A percentile compares a stretch with the other conserved stretches of the same genome.
These are phyloP conservation scores for Choiromyces venosus DNA, from an alignment of 495 filamentous ascomycete genomes.

Conservation along the genomic window DNA sequence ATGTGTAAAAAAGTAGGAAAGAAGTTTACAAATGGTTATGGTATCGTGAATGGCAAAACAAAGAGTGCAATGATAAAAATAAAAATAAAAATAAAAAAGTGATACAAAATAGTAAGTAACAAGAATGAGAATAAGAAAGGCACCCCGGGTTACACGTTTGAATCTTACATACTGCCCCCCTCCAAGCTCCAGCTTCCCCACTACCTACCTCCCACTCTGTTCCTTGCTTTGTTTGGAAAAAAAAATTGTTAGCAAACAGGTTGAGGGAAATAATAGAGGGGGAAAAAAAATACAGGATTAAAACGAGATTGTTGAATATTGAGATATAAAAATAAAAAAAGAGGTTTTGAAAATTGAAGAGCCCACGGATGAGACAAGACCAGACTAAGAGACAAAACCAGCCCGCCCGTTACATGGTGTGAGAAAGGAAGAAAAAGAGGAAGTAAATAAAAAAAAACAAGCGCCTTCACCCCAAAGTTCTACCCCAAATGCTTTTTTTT, in stretches of 20 bases:
- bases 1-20: neutral
- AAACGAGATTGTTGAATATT: neutral
- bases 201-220: neutral
- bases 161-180: neutral
- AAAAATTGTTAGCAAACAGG: neutral
- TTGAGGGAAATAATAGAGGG: neutral
- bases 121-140: neutral
- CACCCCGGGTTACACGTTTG: neutral
- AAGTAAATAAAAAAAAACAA: neutral
- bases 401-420: neutral
- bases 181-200: too few species aligned
- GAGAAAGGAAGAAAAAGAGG: neutral
- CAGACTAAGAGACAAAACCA: neutral
- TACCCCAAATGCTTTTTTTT: constrained; percentile 3
- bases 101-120: neutral
- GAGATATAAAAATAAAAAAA: too few species aligned
- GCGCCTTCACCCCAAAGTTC: neutral
- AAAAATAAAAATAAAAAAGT: too few species aligned
- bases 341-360: neutral
- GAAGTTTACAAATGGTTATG: neutral
- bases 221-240: neutral
- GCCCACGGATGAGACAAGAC: neutral
- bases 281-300: neutral
- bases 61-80: neutral
- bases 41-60: neutral